Evolutionary conservation across 768 basidiomycete species (phyloP), one percentile per base, ranked within the genome.

Genomic region (Dendrothele bispora): DNA sequence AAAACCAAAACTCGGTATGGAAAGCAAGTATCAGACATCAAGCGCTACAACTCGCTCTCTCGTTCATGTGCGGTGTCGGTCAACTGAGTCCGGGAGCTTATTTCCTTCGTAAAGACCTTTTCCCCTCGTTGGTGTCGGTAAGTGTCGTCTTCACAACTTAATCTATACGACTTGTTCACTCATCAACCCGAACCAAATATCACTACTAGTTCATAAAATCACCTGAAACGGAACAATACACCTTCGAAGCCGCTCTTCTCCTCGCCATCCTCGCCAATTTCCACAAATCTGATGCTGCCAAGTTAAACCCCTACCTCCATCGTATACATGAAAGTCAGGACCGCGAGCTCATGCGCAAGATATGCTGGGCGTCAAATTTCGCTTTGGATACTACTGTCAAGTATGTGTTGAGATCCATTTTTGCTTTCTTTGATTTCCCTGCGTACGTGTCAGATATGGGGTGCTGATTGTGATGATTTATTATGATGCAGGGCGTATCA

Each of bases 31-130:
- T 77, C 10, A 76, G 77, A 11, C 84, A 84, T 56, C 69, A 73
- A 49, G 73, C 66, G 15, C 68, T 86, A 17, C 83, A 82, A 49
- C 68, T 84, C 11, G 77, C 77, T 3, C 61, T 87, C 30, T 70
- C 73, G 29, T 85, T 78, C 54, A 72, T 79, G 58, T 80, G 83
- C 46, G 74, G 80, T 8, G 69, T 84, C 42, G 75, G 71, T 10
- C 75, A 88, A 53, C 70, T 84, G 14, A 88, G 86, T 55, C 81
- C 83, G 0, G 85, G 84, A 8, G 86, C 86, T 7, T 88, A 86
- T 56, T 80, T 88, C 39, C 71, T 87, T 12, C 77, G 83, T 10
- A 68, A 69, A 34, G 80, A 87, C 58, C 65, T 86, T 17, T 85
- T 80, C 56, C 75, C 83, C 4, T 68, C 77, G 2, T 71, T 85